Evolutionary conservation across 148 eudicot genomes (phyloP).

Genomic region (Simmondsia chinensis): DNA sequence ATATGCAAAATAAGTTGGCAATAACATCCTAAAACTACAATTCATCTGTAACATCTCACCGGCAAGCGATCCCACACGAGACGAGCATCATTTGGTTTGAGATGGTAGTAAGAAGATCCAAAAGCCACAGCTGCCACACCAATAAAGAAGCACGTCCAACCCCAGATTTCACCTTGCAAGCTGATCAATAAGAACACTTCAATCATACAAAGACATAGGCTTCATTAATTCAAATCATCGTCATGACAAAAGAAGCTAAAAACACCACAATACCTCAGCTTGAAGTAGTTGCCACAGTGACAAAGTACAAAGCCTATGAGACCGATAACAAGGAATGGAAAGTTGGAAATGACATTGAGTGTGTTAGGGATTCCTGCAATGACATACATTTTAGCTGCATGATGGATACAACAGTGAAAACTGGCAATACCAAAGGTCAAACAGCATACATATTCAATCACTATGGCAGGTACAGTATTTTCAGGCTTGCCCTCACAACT

Average conservation of each 20-base stretch:
- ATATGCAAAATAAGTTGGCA: not conserved
- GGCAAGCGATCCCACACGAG: slow-evolving; percentile 99
- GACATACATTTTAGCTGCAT: slow-evolving; percentile 10
- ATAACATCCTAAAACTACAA: not conserved
- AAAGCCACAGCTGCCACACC: slow-evolving; percentile 88
- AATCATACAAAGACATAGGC: not conserved
- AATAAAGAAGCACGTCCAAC: slow-evolving; percentile 77
- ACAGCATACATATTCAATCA: not conserved
- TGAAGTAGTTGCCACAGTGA: slow-evolving; percentile 58
- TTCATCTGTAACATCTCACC: slow-evolving; percentile 31
- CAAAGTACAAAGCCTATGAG: slow-evolving; percentile 73
- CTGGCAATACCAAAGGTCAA: not conserved
- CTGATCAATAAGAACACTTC: slow-evolving; percentile 19
- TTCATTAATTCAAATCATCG: not conserved
- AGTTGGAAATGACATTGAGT: slow-evolving; percentile 79
- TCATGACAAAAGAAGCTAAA: not conserved
- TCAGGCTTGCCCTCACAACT: too few relatives aligned
- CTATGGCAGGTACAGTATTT: too few relatives aligned
- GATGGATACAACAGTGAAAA: not conserved
- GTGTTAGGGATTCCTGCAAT: slow-evolving; percentile 78
- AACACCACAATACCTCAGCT: slow-evolving; percentile 46
- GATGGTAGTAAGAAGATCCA: slow-evolving; percentile 94
- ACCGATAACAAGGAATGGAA: slow-evolving; percentile 79
- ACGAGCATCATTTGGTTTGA: slow-evolving; percentile 72
- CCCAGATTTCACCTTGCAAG: slow-evolving; percentile 87